These are phyloP conservation scores for Rubia balearica DNA, from an alignment of 305 asterid species.

Conservation along the genomic window DNA sequence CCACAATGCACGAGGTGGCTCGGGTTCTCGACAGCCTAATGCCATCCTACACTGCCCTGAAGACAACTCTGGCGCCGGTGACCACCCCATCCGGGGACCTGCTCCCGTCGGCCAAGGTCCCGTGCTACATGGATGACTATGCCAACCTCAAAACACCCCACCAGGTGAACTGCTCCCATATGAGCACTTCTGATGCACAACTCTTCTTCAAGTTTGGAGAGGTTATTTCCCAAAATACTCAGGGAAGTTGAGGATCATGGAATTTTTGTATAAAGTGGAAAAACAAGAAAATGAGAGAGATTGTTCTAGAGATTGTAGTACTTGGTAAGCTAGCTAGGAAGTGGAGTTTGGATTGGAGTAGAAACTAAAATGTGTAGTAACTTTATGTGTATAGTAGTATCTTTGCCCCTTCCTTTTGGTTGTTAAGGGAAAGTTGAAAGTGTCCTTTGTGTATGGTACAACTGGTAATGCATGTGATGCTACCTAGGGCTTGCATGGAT, in stretches of 20 bases:
- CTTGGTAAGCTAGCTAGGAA: conserved; percentile 13
- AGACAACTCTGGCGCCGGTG: conserved; percentile 9
- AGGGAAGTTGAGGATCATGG: background rate
- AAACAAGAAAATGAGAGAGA: background rate
- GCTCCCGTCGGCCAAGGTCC: conserved; percentile 39
- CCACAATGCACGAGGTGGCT: conserved; percentile 86
- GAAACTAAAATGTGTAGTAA: conserved; percentile 4
- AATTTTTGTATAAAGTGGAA: conserved; percentile 21
- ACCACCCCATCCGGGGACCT: conserved; percentile 13
- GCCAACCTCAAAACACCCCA: conserved; percentile 85
- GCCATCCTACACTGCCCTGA: conserved; percentile 32
- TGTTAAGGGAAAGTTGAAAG: background rate
- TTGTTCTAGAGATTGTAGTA: conserved; percentile 10
- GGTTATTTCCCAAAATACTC: conserved; percentile 40
- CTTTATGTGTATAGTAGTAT: conserved; percentile 3
- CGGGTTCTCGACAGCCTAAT: conserved; percentile 58
- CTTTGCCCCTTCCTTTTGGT: background rate
- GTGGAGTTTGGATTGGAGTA: background rate
- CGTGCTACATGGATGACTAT: conserved; percentile 75
- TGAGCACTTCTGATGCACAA: conserved; percentile 87
- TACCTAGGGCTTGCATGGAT: no score
- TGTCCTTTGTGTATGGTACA: background rate
- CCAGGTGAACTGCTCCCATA: conserved; percentile 70
- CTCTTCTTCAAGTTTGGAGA: conserved; percentile 41
- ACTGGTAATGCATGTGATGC: no score